Evolutionary conservation across 2,329 filamentous ascomycete genomes (phyloP), one percentile per base, ranked within the genome.

Genomic region (Claviceps sp.): DNA sequence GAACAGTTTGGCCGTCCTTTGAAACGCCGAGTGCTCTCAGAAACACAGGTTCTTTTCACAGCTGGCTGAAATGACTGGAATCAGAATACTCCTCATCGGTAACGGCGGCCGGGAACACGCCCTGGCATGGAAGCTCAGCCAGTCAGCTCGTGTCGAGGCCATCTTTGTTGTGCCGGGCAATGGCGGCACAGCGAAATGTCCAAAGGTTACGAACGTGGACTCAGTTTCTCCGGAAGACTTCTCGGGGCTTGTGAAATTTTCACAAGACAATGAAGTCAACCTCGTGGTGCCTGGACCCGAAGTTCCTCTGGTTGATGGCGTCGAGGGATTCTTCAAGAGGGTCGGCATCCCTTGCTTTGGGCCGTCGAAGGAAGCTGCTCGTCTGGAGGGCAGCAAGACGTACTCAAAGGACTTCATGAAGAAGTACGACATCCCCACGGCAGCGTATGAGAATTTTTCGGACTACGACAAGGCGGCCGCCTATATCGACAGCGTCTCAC

Each of bases 401-500:
- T 97, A 94, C 68, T 89, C 87, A 56, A 98, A 98, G 67, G 90
- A 97, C 68, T 97, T 97, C 65, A 98, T 97, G 93, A 84, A 86
- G 68, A 82, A 84, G 58, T 82, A 95, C 70, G 78, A 78, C 61
- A 95, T 98, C 60, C 90, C 91, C 40, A 97, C 93, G 1, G 93
- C 93, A 16, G 81, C 79, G 41, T 97, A 95, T 71, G 81, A 85
- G 67, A 96, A 94, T 72, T 96, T 97, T 65, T 81, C 76, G 66
- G 77, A 86, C 61, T 90, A 86, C 67, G 78, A 84, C 52, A 72
- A 79, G 47, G 89, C 89, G 14, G 73, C 75, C 58, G 71, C 79
- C 59, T 94, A 97, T 65, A 72, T 97, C 50, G 82, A 89, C 58
- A 74, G 69, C 7, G 72, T 90, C 47, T 67, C 73, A 49, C 83